phyloP scores from a whole-genome alignment of 2,329 filamentous ascomycete genomes.

The Chaetomium olivaceum region DNA sequence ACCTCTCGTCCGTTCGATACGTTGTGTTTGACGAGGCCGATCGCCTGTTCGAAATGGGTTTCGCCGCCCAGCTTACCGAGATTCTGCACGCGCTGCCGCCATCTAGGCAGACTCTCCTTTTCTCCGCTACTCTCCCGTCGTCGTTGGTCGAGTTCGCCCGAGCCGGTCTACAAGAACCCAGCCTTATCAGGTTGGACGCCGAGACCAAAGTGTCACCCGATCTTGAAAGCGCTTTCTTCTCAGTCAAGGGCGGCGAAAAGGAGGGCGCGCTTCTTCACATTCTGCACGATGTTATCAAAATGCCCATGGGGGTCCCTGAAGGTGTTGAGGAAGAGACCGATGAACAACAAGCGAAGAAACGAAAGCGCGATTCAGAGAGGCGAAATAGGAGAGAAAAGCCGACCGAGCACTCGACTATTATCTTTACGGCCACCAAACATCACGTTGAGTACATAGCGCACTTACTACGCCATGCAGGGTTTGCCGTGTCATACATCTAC shows the following conservation, averaged over 20 bases:
- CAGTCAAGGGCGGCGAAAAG: slow-evolving; percentile 88
- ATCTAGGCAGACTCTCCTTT: slow-evolving; percentile 85
- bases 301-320: slow-evolving; percentile 69
- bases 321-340: slow-evolving; percentile 46
- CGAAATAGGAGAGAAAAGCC: slow-evolving; percentile 66
- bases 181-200: slow-evolving; percentile 83
- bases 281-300: slow-evolving; percentile 87
- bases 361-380: slow-evolving; percentile 63
- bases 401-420: slow-evolving; percentile 87
- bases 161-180: slow-evolving; percentile 89
- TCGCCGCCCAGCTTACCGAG: slow-evolving; percentile 87
- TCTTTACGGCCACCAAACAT: slow-evolving; percentile 95
- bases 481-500: slow-evolving; percentile 90
- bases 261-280: slow-evolving; percentile 89
- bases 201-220: slow-evolving; percentile 97
- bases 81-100: slow-evolving; percentile 86
- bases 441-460: slow-evolving; percentile 90
- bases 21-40: slow-evolving; percentile 98
- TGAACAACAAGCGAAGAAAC: slow-evolving; percentile 62
- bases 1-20: slow-evolving; percentile 88
- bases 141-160: slow-evolving; percentile 94
- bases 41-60: slow-evolving; percentile 97
- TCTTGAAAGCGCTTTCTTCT: slow-evolving; percentile 93
- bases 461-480: slow-evolving; percentile 78
- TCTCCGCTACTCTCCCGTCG: slow-evolving; percentile 92